A percentile compares a stretch with the other conserved stretches of the same genome.
These are phyloP conservation scores for Vitis rotundifolia DNA, from an alignment of 164 flowering plant genomes.

Conservation along the genomic window DNA sequence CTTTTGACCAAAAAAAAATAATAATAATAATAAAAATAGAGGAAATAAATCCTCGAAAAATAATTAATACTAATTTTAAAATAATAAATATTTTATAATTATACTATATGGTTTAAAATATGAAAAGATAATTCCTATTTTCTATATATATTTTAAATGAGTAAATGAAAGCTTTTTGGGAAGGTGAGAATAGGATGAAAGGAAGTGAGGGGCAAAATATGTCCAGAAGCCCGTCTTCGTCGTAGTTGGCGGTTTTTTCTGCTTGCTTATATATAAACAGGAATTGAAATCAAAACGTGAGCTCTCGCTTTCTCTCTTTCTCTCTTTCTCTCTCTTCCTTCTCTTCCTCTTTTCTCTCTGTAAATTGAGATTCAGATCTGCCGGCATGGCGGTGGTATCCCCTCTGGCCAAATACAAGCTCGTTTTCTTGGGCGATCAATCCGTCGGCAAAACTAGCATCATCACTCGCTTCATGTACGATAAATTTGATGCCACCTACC, in stretches of 20 bases:
- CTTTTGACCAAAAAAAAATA: no score
- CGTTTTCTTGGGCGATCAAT: constrained; percentile 83
- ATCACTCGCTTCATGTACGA: constrained; percentile 93
- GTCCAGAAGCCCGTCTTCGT: constrained; percentile 16
- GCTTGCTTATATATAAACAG: background rate
- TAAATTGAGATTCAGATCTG: constrained; percentile 26
- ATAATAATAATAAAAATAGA: no score
- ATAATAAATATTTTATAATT: no score
- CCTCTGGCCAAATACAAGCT: constrained; percentile 82
- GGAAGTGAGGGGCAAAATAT: constrained; percentile 1
- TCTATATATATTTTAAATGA: no score
- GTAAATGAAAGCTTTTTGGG: no score
- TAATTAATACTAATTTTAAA: no score
- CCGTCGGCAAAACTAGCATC: constrained; percentile 88
- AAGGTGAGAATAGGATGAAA: no score
- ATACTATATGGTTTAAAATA: no score
- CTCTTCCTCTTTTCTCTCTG: background rate
- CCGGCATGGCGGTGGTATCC: constrained; percentile 69
- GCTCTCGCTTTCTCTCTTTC: constrained; percentile 4
- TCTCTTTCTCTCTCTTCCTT: background rate
- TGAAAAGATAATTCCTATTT: no score
- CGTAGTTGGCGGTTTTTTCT: constrained; percentile 38
- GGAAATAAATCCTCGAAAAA: no score
- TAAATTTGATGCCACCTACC: constrained; percentile 82
- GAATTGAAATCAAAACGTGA: background rate